A percentile compares a stretch with the other conserved stretches of the same genome.
Evolutionary conservation across 768 basidiomycete species (phyloP).

Genomic region (Clathrus columnatus): DNA sequence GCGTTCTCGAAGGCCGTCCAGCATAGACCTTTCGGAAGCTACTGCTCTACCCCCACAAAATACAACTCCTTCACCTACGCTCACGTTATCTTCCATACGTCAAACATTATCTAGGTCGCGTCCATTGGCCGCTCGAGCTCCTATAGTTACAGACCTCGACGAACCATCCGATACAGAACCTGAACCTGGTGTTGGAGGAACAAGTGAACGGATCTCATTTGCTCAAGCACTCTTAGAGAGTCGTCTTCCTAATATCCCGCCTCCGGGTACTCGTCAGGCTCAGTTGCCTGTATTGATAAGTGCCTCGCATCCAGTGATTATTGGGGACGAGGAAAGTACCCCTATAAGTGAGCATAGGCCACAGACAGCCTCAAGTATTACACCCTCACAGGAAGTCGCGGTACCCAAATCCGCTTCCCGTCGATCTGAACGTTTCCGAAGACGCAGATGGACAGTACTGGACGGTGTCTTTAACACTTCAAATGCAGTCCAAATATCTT

Average conservation of each 20-base stretch:
- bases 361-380: conserved; percentile 20
- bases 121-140: conserved; percentile 19
- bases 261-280: conserved; percentile 51
- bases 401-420: neutral
- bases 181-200: conserved; percentile 51
- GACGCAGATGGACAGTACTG: conserved; percentile 68
- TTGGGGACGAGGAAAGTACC: conserved; percentile 33
- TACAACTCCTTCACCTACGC: conserved; percentile 43
- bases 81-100: conserved; percentile 55
- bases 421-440: conserved; percentile 25
- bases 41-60: conserved; percentile 22
- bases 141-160: conserved; percentile 16
- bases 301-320: conserved; percentile 29
- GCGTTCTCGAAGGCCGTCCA: conserved; percentile 43
- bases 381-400: neutral
- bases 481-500: conserved; percentile 22
- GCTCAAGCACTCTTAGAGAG: conserved; percentile 72
- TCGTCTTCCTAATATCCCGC: conserved; percentile 65
- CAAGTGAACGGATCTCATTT: conserved; percentile 58
- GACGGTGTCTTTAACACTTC: conserved; percentile 34
- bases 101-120: conserved; percentile 50
- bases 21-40: conserved; percentile 51
- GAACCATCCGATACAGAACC: conserved; percentile 14
- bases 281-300: conserved; percentile 64
- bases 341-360: conserved; percentile 30